Evolutionary conservation across 2,329 filamentous ascomycete genomes (phyloP), one percentile per base, ranked within the genome.

Genomic region (Penicillium sp.): DNA sequence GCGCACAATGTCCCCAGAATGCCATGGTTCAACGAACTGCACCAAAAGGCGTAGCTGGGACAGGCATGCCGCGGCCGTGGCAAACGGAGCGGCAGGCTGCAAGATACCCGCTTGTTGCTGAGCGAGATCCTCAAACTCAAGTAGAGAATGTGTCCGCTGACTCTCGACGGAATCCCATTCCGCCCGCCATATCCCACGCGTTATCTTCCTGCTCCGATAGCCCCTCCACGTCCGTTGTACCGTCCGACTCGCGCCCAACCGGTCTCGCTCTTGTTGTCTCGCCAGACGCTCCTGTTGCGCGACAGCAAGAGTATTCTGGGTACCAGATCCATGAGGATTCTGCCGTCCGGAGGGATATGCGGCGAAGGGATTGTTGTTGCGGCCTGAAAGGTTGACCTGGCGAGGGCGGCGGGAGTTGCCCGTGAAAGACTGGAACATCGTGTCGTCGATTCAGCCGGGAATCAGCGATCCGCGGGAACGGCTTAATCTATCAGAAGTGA

Each of bases 301-400:
- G 70, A 92, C 88, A 49, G 90, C 91, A 30, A 98, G 85, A 1
- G 93, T 90, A 71, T 90, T 89, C 70, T 92, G 91, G 5, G 91
- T 84, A 19, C 88, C 89, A 1, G 87, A 83, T 17, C 84, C 84
- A 62, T 78, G 77, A 13, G 84, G 79, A 5, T 85, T 81, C 17
- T 81, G 80, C 83, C 88, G 87, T 47, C 83, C 81, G 35, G 84
- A 84, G 67, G 86, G 86, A 63, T 85, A 76, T 58, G 77, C 78
- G 56, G 85, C 88, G 76, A 95, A 96, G 3, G 93, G 92, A 72
- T 97, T 96, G 55, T 83, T 83, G 67, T 87, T 87, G 69, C 93
- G 90, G 65, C 93, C 95, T 68, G 92, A 95, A 64, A 99, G 89
- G 79, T 98, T 97, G 75, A 98, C 92, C 76, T 97, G 93, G 67